phyloP scores from a whole-genome alignment of 1,284 basidiomycete species.

The Cryptococcus deneoformans region DNA sequence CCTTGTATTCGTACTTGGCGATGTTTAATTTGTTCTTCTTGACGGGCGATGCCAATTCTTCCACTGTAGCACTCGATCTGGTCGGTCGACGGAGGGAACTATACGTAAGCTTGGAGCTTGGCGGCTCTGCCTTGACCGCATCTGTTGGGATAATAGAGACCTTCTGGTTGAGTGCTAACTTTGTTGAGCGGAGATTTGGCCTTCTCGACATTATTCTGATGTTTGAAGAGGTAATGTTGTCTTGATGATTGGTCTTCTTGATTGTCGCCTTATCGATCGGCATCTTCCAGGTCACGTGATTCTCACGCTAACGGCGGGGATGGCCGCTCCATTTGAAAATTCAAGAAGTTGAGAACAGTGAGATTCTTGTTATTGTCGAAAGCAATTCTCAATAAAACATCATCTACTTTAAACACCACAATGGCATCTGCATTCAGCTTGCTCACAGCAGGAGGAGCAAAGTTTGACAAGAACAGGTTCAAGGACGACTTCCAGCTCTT shows the following conservation, averaged over 20 bases:
- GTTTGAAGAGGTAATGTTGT: too few species aligned
- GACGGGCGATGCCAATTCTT: not conserved
- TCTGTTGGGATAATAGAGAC: not conserved
- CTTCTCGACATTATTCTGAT: not conserved
- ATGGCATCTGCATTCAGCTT: slow-evolving; percentile 63
- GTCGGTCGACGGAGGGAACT: slow-evolving; percentile 23
- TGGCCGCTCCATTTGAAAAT: not conserved
- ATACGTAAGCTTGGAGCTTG: slow-evolving; percentile 1
- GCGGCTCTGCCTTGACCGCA: not conserved
- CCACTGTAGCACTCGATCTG: slow-evolving; percentile 8
- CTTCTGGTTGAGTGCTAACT: slow-evolving; percentile 1
- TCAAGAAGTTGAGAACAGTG: not conserved
- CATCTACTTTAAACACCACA: not conserved
- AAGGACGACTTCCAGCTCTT: slow-evolving; percentile 70
- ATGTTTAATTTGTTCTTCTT: slow-evolving; percentile 13
- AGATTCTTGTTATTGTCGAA: not conserved
- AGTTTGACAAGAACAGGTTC: slow-evolving; percentile 76
- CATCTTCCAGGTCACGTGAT: too few species aligned
- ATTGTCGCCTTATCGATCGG: too few species aligned
- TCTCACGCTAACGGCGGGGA: not conserved
- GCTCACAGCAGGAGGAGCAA: slow-evolving; percentile 68
- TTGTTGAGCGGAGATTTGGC: not conserved
- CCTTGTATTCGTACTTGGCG: slow-evolving; percentile 17
- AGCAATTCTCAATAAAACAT: not conserved
- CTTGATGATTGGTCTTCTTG: too few species aligned